Evolutionary conservation across 805 yeast genomes (phyloP).

Genomic region (Wickerhamomyces subpelliculosus): DNA sequence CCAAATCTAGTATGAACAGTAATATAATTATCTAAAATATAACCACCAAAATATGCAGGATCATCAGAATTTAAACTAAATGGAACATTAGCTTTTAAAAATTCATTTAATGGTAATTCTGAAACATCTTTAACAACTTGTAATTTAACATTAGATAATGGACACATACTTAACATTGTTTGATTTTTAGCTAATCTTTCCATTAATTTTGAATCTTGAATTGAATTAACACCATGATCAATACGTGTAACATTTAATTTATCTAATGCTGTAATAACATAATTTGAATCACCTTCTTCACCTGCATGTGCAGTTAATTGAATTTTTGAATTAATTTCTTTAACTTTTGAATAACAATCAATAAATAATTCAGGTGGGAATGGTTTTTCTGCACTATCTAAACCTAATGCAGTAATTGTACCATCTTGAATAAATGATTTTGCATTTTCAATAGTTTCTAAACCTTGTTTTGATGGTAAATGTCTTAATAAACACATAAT

Average conservation of each 20-base stretch:
- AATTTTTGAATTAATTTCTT: constrained; percentile 41
- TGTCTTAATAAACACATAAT: constrained; percentile 83
- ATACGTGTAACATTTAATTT: constrained; percentile 57
- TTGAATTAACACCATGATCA: constrained; percentile 74
- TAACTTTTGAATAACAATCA: constrained; percentile 52
- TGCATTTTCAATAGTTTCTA: constrained; percentile 50
- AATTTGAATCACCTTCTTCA: constrained; percentile 80
- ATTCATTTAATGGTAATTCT: constrained; percentile 58
- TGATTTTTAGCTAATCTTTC: constrained; percentile 47
- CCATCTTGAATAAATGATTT: constrained; percentile 46
- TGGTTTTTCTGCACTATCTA: constrained; percentile 73
- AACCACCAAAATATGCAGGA: constrained; percentile 84
- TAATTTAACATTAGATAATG: constrained; percentile 68
- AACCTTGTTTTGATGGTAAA: constrained; percentile 52
- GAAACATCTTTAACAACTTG: constrained; percentile 64
- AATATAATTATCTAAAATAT: constrained; percentile 67
- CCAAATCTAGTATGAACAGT: constrained; percentile 61
- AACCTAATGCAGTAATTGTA: constrained; percentile 67
- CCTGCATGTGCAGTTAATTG: constrained; percentile 84
- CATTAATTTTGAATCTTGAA: constrained; percentile 47
- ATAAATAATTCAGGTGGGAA: constrained; percentile 67
- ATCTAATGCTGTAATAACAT: constrained; percentile 52
- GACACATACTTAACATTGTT: constrained; percentile 66
- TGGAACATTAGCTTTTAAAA: constrained; percentile 57
- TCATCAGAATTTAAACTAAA: constrained; percentile 75